A percentile compares a stretch with the other conserved stretches of the same genome.
Conservation (phyloP, 352 stramenopile genomes). For the Sclerospora graminicola region DNA sequence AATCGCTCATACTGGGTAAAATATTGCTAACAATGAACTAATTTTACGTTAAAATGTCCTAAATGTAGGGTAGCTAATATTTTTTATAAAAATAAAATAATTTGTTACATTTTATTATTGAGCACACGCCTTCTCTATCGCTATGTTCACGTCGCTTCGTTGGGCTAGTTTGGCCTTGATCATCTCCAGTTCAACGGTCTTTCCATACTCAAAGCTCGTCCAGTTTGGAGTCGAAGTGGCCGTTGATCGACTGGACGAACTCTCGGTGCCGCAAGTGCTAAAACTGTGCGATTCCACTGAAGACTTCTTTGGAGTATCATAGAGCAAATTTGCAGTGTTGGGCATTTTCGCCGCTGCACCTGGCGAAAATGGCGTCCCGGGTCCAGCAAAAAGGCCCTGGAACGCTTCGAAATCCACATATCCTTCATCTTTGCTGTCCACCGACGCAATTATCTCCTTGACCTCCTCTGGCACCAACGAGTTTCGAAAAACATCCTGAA, state of each 20-base stretch:
- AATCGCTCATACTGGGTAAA: slow-evolving; percentile 14
- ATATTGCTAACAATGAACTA: background rate
- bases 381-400: slow-evolving; percentile 47
- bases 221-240: background rate
- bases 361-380: slow-evolving; percentile 22
- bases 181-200: too few species aligned
- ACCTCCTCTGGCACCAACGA: slow-evolving; percentile 82
- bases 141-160: too few species aligned
- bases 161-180: too few species aligned
- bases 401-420: slow-evolving; percentile 89
- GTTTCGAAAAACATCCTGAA: slow-evolving; percentile 82
- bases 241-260: slow-evolving; percentile 9
- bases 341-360: slow-evolving; percentile 26
- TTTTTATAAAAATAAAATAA: too few species aligned
- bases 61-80: background rate
- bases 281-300: slow-evolving; percentile 13
- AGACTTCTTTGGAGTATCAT: slow-evolving; percentile 2
- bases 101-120: too few species aligned
- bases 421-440: slow-evolving; percentile 66
- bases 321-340: too few species aligned
- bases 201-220: too few species aligned
- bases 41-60: background rate
- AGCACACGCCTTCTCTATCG: too few species aligned
- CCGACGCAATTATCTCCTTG: slow-evolving; percentile 85
- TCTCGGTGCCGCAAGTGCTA: slow-evolving; percentile 11